These are phyloP conservation scores for Penstemon newberryi DNA, from an alignment of 257 asterid species.

Conservation along the genomic window DNA sequence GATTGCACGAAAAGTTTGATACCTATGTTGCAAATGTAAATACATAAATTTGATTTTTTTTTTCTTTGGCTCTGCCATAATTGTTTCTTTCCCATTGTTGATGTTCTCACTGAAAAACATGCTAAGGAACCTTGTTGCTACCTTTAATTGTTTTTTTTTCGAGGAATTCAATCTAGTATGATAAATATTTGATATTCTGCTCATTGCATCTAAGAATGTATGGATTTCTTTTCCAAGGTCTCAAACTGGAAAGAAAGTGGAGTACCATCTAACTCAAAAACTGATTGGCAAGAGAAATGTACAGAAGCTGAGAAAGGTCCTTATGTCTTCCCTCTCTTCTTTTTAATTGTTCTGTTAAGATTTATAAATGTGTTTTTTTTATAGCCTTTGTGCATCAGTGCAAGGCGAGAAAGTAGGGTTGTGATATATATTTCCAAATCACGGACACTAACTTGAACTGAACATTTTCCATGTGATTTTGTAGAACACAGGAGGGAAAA, in stretches of 20 bases:
- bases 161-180: background rate
- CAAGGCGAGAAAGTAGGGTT: background rate
- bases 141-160: background rate
- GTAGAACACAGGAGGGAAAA: conserved; percentile 58
- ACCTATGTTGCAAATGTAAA: conserved; percentile 43
- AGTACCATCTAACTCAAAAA: conserved; percentile 29
- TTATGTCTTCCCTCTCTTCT: conserved; percentile 21
- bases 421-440: background rate
- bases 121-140: background rate
- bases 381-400: conserved; percentile 5
- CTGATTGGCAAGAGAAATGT: conserved; percentile 29
- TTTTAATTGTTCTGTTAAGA: background rate
- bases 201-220: background rate
- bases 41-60: conserved; percentile 13
- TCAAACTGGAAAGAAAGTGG: conserved; percentile 29
- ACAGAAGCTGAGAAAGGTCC: conserved; percentile 43
- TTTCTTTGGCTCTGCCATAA: background rate
- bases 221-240: conserved; percentile 33
- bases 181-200: conserved; percentile 9
- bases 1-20: conserved; percentile 46
- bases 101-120: conserved; percentile 3
- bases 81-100: background rate
- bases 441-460: conserved; percentile 15
- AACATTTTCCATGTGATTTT: conserved; percentile 27
- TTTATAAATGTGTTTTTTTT: background rate